A percentile compares a stretch with the other conserved stretches of the same genome.
These are phyloP conservation scores for Leucosporidium scottii DNA, from an alignment of 768 basidiomycete genomes.

Conservation along the genomic window DNA sequence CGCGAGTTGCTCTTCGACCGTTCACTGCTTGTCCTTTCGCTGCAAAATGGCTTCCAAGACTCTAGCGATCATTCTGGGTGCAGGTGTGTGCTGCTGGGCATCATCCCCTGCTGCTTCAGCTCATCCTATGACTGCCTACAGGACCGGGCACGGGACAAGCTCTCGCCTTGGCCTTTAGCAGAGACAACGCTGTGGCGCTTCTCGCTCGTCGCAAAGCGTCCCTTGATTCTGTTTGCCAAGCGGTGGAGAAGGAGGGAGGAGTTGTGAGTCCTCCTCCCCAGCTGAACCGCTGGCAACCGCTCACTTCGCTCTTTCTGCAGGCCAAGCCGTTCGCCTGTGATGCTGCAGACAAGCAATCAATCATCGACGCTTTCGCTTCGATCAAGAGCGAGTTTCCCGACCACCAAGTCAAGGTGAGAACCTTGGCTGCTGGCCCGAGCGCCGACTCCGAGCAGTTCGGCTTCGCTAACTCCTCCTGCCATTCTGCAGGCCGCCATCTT, in stretches of 20 bases:
- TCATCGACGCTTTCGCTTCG: slow-evolving; percentile 21
- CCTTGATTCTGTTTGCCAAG: slow-evolving; percentile 5
- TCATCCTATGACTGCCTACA: too few species aligned
- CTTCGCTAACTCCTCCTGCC: not conserved
- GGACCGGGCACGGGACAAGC: slow-evolving; percentile 16
- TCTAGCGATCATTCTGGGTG: slow-evolving; percentile 22
- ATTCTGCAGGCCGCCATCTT: slow-evolving; percentile 19
- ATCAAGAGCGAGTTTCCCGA: slow-evolving; percentile 26
- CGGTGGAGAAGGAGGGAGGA: slow-evolving; percentile 20
- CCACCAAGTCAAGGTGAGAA: slow-evolving; percentile 6
- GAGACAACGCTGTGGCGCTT: slow-evolving; percentile 31
- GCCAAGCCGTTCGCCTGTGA: slow-evolving; percentile 34
- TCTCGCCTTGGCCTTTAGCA: slow-evolving; percentile 23
- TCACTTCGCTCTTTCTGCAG: not conserved
- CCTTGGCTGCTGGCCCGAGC: too few species aligned
- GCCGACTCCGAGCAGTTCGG: not conserved
- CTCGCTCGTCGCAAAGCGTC: slow-evolving; percentile 25
- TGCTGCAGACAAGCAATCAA: slow-evolving; percentile 10
- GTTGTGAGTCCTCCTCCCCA: not conserved
- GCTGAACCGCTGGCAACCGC: not conserved
- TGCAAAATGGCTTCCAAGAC: not conserved
- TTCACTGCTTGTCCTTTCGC: too few species aligned
- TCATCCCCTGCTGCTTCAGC: too few species aligned
- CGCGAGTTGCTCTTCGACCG: too few species aligned
- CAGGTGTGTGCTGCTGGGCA: not conserved